A percentile compares a stretch with the other conserved stretches of the same genome.
Evolutionary conservation across 2,329 filamentous ascomycete genomes (phyloP).

Genomic region (Ustulina deusta): DNA sequence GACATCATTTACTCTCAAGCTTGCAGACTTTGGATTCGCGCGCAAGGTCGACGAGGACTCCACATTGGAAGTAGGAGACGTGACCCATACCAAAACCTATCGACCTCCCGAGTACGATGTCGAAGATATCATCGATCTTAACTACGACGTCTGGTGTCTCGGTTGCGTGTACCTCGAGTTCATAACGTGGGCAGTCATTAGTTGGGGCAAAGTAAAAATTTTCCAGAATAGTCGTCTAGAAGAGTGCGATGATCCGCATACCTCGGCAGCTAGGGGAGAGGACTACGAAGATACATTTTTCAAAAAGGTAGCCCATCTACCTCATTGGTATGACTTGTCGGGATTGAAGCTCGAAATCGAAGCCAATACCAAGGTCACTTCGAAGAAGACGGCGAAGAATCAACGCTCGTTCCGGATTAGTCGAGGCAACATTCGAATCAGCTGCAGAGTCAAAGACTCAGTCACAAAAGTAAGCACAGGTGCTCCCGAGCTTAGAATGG

Average conservation of each 20-base stretch:
- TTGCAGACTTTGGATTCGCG: constrained; percentile 36
- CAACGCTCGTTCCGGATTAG: not conserved
- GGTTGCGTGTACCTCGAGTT: constrained; percentile 45
- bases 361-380: not conserved
- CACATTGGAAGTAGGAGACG: not conserved
- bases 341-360: not conserved
- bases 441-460: not conserved
- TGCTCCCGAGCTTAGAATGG: too few species aligned
- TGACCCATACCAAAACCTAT: constrained; percentile 37
- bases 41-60: not conserved
- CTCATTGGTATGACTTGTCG: constrained; percentile 15
- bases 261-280: not conserved
- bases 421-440: not conserved
- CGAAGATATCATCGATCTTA: not conserved
- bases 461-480: not conserved
- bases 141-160: constrained; percentile 44
- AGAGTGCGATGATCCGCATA: constrained; percentile 1
- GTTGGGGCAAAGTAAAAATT: not conserved
- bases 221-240: constrained; percentile 2
- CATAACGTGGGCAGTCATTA: constrained; percentile 39
- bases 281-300: constrained; percentile 32
- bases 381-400: not conserved
- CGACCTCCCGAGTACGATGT: constrained; percentile 34
- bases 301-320: constrained; percentile 6
- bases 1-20: constrained; percentile 27